Conservation (phyloP, 2,329 filamentous ascomycete species). For the Sclerotinia borealis region DNA sequence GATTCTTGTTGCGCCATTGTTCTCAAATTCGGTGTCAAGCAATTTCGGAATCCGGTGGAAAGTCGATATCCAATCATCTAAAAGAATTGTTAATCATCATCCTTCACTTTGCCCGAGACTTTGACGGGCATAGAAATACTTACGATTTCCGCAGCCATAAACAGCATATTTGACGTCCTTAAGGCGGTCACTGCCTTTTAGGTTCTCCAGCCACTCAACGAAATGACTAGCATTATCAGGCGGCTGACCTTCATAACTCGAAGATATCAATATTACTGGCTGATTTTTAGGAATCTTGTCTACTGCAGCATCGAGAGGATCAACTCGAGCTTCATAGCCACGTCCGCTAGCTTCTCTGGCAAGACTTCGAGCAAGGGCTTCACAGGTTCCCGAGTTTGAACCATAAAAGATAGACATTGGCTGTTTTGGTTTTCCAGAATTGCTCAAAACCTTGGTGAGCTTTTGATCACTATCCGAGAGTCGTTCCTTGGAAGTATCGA, state of each 20-base stretch:
- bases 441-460: background rate
- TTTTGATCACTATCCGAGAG: background rate
- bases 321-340: slow-evolving; percentile 50
- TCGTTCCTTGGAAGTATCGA: slow-evolving; percentile 4
- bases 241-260: slow-evolving; percentile 69
- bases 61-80: slow-evolving; percentile 50
- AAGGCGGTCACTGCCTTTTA: slow-evolving; percentile 37
- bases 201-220: slow-evolving; percentile 54
- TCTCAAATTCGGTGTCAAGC: slow-evolving; percentile 40
- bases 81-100: slow-evolving; percentile 14
- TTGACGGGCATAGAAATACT: slow-evolving; percentile 17
- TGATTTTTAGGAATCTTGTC: slow-evolving; percentile 52
- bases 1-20: slow-evolving; percentile 12
- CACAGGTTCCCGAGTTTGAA: slow-evolving; percentile 69
- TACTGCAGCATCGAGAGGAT: slow-evolving; percentile 55
- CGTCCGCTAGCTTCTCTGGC: slow-evolving; percentile 51
- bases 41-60: slow-evolving; percentile 63
- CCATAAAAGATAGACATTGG: slow-evolving; percentile 63
- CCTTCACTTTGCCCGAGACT: slow-evolving; percentile 28
- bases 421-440: slow-evolving; percentile 14
- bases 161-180: slow-evolving; percentile 58
- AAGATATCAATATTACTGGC: slow-evolving; percentile 61
- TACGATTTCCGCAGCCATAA: slow-evolving; percentile 59
- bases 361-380: slow-evolving; percentile 59
- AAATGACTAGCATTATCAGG: slow-evolving; percentile 68